phyloP scores from a whole-genome alignment of 1,284 basidiomycete genomes.

The Apiotrichum mycotoxinovorans region DNA sequence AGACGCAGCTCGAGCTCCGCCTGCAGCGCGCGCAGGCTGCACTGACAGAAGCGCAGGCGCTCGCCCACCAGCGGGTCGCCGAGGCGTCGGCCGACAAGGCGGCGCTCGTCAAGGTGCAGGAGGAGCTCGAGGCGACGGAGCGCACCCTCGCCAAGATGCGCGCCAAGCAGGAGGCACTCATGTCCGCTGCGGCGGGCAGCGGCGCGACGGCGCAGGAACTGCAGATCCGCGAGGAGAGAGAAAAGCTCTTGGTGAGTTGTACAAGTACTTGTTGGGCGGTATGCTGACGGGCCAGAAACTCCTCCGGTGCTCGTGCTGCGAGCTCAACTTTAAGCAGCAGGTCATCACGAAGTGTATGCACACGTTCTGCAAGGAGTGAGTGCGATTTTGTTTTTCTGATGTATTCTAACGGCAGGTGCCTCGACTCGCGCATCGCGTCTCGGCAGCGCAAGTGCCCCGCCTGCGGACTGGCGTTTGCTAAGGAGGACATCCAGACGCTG shows the following conservation, averaged over 20 bases:
- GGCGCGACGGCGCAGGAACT: constrained; percentile 54
- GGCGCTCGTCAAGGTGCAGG: constrained; percentile 40
- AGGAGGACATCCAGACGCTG: constrained; percentile 78
- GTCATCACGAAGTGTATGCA: constrained; percentile 93
- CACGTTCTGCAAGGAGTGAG: constrained; percentile 57
- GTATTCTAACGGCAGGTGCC: constrained; percentile 52
- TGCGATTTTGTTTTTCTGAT: constrained; percentile 23
- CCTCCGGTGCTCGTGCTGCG: constrained; percentile 89
- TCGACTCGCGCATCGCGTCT: constrained; percentile 81
- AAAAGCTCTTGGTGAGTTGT: constrained; percentile 66
- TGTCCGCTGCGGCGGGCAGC: constrained; percentile 23
- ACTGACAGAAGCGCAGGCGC: constrained; percentile 47
- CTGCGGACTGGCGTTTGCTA: constrained; percentile 79
- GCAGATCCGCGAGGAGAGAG: constrained; percentile 54
- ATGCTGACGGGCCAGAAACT: constrained; percentile 60
- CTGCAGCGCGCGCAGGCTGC: constrained; percentile 42
- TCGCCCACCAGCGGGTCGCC: constrained; percentile 46
- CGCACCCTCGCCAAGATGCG: constrained; percentile 41
- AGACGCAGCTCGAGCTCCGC: constrained; percentile 37
- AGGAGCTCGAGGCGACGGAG: constrained; percentile 44
- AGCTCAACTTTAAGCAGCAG: constrained; percentile 74
- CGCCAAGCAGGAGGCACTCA: constrained; percentile 42
- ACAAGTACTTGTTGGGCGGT: no score
- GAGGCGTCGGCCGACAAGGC: constrained; percentile 44
- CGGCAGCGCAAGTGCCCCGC: constrained; percentile 95